Base-by-base conservation (phyloP, 352 stramenopile genomes). In the Globisporangium nunn region DNA sequence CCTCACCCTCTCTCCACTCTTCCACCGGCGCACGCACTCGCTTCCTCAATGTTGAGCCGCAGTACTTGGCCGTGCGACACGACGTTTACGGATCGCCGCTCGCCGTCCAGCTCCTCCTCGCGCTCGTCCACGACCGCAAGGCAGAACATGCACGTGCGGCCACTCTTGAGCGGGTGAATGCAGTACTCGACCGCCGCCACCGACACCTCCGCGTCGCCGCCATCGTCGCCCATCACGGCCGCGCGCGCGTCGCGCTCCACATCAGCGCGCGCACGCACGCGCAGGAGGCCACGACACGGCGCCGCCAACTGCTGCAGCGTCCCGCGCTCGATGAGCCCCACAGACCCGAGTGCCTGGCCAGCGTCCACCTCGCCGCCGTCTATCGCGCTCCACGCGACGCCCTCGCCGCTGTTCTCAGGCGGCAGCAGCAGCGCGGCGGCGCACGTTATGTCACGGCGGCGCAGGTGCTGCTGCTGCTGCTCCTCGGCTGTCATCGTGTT, bases 11-110 rank as follows among this genome's bases (percentile, higher is more conserved):
- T 86, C 56, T 39, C 55, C 55, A 73, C 79, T 23, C 23, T 23
- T 23, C 80, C 67, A 95, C 91, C 75, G 85, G 96, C 64, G 53
- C 54, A 74, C 80, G 82, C 68, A 96, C 93, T 81, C 86, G 96
- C 67, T 99, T 98, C 88, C 81, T 99, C 58, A 66, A 99, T 72
- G 81, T 99, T 89, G 69, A 98, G 54, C 70, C 94, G 69, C 79
- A 99, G 79, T 73, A 97, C 64, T 96, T 93, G 81, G 44, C 81
- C 81, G 49, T 92, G 79, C 6, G 79, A 90, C 0, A 92, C 71
- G n/a, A 92, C 78, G 55, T 85, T 92, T 14, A 92, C 81, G 6
- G 79, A 87, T 44, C 53, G 55, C 17, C 58, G 66, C 45, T 80
- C 71, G 45, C 73, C 69, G 52, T 85, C 73, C 64, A 81, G 70